Percentiles rank a stretch among this genome's conserved stretches.
phyloP scores from a whole-genome alignment of 129 eudicot species.

The Arctium minus region DNA sequence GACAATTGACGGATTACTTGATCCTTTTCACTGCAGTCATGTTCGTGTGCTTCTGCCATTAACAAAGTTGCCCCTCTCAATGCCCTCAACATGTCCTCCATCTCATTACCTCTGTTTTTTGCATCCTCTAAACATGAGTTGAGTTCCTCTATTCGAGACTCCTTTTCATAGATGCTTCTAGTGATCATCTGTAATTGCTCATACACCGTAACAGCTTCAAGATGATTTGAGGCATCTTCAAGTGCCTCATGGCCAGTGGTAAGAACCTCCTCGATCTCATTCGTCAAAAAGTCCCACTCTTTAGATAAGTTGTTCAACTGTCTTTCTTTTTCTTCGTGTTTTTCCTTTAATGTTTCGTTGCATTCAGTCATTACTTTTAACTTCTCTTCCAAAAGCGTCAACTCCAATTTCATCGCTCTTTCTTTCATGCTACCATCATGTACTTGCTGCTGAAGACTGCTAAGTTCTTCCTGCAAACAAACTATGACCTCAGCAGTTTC shows the following conservation, averaged over 20 bases:
- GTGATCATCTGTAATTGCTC: slow-evolving; percentile 64
- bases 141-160: slow-evolving; percentile 62
- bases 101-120: slow-evolving; percentile 45
- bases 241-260: slow-evolving; percentile 65
- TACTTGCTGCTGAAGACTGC: slow-evolving; percentile 67
- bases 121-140: slow-evolving; percentile 63
- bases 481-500: slow-evolving; percentile 98
- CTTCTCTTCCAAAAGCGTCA: slow-evolving; percentile 37
- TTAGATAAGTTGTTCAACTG: slow-evolving; percentile 20
- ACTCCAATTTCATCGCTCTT: slow-evolving; percentile 39
- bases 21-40: slow-evolving; percentile 69
- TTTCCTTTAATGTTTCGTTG: slow-evolving; percentile 40
- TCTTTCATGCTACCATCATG: slow-evolving; percentile 48
- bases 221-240: slow-evolving; percentile 50
- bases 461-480: slow-evolving; percentile 87
- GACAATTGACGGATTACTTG: slow-evolving; percentile 41
- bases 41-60: slow-evolving; percentile 82
- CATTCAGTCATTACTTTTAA: slow-evolving; percentile 30
- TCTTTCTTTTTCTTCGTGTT: slow-evolving; percentile 49
- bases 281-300: slow-evolving; percentile 50
- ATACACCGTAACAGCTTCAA: slow-evolving; percentile 44
- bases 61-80: slow-evolving; percentile 82
- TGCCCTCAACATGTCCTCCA: slow-evolving; percentile 86
- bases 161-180: slow-evolving; percentile 61
- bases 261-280: slow-evolving; percentile 69